Conservation (phyloP, 2,329 filamentous ascomycete genomes). For the Aspergillus sp. region DNA sequence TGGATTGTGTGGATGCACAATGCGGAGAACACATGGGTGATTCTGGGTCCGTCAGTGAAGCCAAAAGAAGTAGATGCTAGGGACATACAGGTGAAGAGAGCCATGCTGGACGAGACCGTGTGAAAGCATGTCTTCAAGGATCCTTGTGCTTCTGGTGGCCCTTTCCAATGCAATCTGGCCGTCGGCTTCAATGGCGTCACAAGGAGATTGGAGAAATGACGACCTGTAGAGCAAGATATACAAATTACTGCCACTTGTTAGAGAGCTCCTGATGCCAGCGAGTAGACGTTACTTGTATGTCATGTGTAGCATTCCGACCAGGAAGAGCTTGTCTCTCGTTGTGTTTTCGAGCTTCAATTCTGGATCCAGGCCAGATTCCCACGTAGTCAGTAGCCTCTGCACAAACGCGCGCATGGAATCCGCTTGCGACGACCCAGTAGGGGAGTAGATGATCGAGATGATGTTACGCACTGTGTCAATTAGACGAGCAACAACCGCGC, state of each 20-base stretch:
- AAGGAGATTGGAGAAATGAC: constrained; percentile 30
- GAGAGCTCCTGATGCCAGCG: background rate
- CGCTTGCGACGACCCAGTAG: constrained; percentile 14
- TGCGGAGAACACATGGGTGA: constrained; percentile 41
- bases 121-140: constrained; percentile 41
- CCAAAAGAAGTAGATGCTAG: background rate
- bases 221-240: constrained; percentile 39
- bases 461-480: constrained; percentile 9
- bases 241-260: constrained; percentile 26
- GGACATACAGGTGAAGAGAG: constrained; percentile 34
- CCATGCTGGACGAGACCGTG: constrained; percentile 36
- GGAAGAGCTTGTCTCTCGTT: constrained; percentile 26
- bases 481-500: background rate
- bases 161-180: constrained; percentile 37
- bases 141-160: constrained; percentile 37
- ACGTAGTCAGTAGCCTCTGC: constrained; percentile 27
- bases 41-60: constrained; percentile 15
- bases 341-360: constrained; percentile 24
- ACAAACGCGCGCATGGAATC: constrained; percentile 14
- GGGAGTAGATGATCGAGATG: constrained; percentile 30
- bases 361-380: constrained; percentile 31
- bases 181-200: constrained; percentile 20
- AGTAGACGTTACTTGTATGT: constrained; percentile 32
- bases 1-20: constrained; percentile 42
- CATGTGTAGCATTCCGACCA: constrained; percentile 35